Evolutionary conservation across 2,329 filamentous ascomycete species (phyloP), one percentile per base, ranked within the genome.

Genomic region (Pezicula rhizophila): DNA sequence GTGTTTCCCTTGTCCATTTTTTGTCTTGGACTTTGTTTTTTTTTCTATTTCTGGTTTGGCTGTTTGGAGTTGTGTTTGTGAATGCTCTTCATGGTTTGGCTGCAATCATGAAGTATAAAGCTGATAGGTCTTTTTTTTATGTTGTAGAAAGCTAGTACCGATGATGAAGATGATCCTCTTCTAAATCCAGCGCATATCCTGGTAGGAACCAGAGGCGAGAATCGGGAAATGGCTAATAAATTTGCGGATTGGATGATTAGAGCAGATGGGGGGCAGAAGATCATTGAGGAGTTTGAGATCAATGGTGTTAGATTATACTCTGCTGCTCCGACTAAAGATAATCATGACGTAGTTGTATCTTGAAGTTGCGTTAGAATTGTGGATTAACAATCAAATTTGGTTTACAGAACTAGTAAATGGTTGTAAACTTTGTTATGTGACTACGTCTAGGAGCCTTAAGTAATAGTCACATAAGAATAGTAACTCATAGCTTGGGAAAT

Each of bases 131-230:
- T 31, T 34, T 35, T 50, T 18, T 50, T 45, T 58, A 57, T 49
- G 55, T 53, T 46, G 35, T 38, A 45, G 60, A 68, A 64, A 48
- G 58, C 64, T 2, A 64, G 64, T 2, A 63, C 60, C 2, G 66
- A 72, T 47, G 53, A 65, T 1, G 60, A 61, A 2, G 55, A 61
- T 4, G 68, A 73, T 51, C 64, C 62, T 2, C 56, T 75, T 2
- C 55, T 75, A 4, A 70, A 72, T 48, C 71, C 73, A 1, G 72
- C 70, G 2, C 67, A 71, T 56, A 57, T 72, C 3, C 57, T 73
- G 3, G 55, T 73, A 6, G 69, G 67, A 0, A 60, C 52, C 6
- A 62, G 66, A 37, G 65, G 66, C 1, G 55, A 58, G 20, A 67
- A 72, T 53, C 48, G 56, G 38, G 51, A 62, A 25, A 53, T 66